phyloP scores from a whole-genome alignment of 306 rosid genomes.

The Leucaena leucocephala region DNA sequence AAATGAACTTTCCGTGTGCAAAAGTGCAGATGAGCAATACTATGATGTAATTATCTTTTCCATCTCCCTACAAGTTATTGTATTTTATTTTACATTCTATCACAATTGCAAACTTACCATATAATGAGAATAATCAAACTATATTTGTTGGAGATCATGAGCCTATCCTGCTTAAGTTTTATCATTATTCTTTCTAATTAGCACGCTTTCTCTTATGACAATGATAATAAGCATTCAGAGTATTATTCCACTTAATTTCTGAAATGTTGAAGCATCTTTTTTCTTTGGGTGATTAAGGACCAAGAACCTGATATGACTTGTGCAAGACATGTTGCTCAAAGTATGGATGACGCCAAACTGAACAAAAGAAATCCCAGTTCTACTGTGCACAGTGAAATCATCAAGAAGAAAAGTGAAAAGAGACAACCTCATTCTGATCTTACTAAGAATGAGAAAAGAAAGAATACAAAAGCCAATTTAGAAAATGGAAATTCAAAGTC shows the following conservation, averaged over 20 bases:
- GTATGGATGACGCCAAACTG: conserved; percentile 34
- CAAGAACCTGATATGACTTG: conserved; percentile 33
- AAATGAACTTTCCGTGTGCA: conserved; percentile 30
- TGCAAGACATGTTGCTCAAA: conserved; percentile 33
- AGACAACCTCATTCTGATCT: conserved; percentile 34
- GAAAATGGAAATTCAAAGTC: conserved; percentile 36
- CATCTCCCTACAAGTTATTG: conserved; percentile 18
- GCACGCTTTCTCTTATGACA: background rate
- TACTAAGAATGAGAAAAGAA: conserved; percentile 38
- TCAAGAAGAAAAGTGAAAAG: conserved; percentile 33
- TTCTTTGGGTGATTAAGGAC: conserved; percentile 49
- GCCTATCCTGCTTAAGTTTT: background rate
- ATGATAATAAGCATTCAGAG: background rate
- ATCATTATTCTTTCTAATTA: background rate
- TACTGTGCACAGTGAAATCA: conserved; percentile 27
- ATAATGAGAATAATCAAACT: background rate
- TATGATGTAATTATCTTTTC: conserved; percentile 37
- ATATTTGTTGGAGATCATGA: background rate
- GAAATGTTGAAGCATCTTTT: conserved; percentile 19
- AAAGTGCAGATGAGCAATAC: conserved; percentile 40
- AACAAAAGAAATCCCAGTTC: conserved; percentile 32
- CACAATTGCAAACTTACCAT: background rate
- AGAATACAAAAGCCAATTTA: conserved; percentile 30
- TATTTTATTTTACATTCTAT: background rate
- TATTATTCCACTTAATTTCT: background rate